Conservation (phyloP, 1,284 basidiomycete genomes). For the Caloboletus inedulis region DNA sequence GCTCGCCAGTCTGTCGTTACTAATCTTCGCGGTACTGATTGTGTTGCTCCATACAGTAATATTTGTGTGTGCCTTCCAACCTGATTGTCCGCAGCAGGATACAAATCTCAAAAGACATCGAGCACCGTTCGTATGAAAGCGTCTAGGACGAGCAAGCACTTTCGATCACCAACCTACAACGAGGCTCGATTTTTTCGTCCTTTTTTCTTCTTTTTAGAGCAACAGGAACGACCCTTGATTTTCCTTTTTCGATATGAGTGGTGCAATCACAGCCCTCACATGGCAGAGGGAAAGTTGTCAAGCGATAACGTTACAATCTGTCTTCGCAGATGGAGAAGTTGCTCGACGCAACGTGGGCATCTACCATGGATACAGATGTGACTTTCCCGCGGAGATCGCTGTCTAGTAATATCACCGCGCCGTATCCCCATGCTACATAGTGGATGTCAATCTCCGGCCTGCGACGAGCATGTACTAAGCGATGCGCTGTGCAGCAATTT, state of each 20-base stretch:
- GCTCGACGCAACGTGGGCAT: constrained; percentile 27
- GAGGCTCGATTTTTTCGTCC: constrained; percentile 6
- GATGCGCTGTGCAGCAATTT: constrained; percentile 6
- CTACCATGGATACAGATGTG: constrained; percentile 30
- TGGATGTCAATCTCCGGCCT: constrained; percentile 25
- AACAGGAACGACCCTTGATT: constrained; percentile 10
- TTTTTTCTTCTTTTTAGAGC: background rate
- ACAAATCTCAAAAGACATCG: too few relatives aligned
- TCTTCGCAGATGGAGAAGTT: constrained; percentile 12
- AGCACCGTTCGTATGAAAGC: too few relatives aligned
- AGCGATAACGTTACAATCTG: constrained; percentile 25
- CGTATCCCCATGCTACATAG: constrained; percentile 22
- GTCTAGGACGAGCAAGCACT: too few relatives aligned
- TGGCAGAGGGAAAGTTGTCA: constrained; percentile 17
- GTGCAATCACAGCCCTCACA: constrained; percentile 13
- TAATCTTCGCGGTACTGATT: constrained; percentile 6
- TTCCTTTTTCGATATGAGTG: constrained; percentile 11
- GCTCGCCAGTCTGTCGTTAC: background rate
- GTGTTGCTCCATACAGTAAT: constrained; percentile 8
- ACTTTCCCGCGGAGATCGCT: constrained; percentile 33
- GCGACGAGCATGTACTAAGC: constrained; percentile 7
- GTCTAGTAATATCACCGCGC: constrained; percentile 13
- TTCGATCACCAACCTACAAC: too few relatives aligned
- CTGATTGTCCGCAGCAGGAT: constrained; percentile 5
- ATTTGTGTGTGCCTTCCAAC: constrained; percentile 1